Evolutionary conservation across 2,329 filamentous ascomycete genomes (phyloP), one percentile per base, ranked within the genome.

Genomic region (Colletotrichum horii): DNA sequence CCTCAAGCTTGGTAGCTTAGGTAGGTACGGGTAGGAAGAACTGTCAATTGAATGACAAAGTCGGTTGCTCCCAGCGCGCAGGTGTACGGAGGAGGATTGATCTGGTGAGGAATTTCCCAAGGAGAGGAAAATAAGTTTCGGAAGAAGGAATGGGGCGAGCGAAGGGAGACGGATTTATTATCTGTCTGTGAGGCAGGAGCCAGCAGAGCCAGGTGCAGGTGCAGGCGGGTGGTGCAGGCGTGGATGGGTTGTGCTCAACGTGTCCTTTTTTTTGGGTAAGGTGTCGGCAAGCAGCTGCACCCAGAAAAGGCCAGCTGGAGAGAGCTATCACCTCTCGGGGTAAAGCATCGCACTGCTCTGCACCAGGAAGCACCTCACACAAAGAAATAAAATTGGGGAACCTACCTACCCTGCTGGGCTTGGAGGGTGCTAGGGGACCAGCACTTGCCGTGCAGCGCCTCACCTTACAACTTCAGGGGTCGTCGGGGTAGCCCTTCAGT

Each of bases 261-360:
- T 78, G 77, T 78, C 77, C 77, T 78, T 78, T 78, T 78, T 78
- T 76, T 75, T 64, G 22, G 19, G 36, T 72, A 70, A 76, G 70
- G 71, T 64, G 62, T 38, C 62, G 36, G 60, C 55, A 62, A 66
- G 61, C 43, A 71, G 43, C 68, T 70, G 66, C 69, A 66, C 55
- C 61, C 36, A 52, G 48, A 64, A 65, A 61, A 64, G 69, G 70
- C 55, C 64, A 76, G 74, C 65, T 74, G 36, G 36, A 76, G 70
- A 66, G 70, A 76, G 70, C 74, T 74, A 66, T 70, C 61, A 34
- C 34, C 36, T 62, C 36, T 62, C 24, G 58, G 74, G 71, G 65
- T 36, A 76, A 70, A 60, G 66, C 56, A 65, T 26, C 24, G 19
- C 26, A 69, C 66, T 69, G 55, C 15, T n/a, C 24, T 28, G 28